A percentile compares a stretch with the other conserved stretches of the same genome.
These are phyloP conservation scores for Aspergillus quadricinctus DNA, from an alignment of 2,329 filamentous ascomycete species.

Conservation along the genomic window DNA sequence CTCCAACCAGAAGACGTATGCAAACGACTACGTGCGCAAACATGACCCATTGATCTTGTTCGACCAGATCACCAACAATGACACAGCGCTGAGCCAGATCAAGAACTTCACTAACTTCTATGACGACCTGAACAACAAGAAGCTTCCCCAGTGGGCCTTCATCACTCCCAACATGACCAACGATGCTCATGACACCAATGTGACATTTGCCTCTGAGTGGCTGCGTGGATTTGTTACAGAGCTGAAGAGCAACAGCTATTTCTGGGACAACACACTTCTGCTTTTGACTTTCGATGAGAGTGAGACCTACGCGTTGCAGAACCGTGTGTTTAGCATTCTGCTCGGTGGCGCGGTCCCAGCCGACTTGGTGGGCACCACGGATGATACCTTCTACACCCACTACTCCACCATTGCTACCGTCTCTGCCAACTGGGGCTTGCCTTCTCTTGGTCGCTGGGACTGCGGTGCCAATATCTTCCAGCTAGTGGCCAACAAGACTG, in stretches of 20 bases:
- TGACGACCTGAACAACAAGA: constrained; percentile 58
- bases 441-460: constrained; percentile 67
- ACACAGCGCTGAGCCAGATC: constrained; percentile 60
- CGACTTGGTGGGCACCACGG: constrained; percentile 60
- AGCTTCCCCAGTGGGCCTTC: constrained; percentile 65
- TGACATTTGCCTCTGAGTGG: constrained; percentile 67
- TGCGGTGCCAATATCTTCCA: constrained; percentile 66
- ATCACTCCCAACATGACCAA: constrained; percentile 53
- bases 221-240: constrained; percentile 64
- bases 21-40: constrained; percentile 77
- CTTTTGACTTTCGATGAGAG: constrained; percentile 81
- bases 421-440: constrained; percentile 65
- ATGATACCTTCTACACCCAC: constrained; percentile 68
- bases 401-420: constrained; percentile 66
- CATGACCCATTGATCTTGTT: constrained; percentile 67
- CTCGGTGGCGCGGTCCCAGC: constrained; percentile 69
- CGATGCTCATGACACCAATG: constrained; percentile 70
- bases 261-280: constrained; percentile 74
- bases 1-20: constrained; percentile 49
- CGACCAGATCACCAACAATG: constrained; percentile 57
- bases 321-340: constrained; percentile 66
- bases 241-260: constrained; percentile 63
- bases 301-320: constrained; percentile 62
- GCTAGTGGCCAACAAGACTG: constrained; percentile 57
- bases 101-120: constrained; percentile 72